phyloP scores from a whole-genome alignment of 148 eudicot genomes.

The Selenicereus undatus region DNA sequence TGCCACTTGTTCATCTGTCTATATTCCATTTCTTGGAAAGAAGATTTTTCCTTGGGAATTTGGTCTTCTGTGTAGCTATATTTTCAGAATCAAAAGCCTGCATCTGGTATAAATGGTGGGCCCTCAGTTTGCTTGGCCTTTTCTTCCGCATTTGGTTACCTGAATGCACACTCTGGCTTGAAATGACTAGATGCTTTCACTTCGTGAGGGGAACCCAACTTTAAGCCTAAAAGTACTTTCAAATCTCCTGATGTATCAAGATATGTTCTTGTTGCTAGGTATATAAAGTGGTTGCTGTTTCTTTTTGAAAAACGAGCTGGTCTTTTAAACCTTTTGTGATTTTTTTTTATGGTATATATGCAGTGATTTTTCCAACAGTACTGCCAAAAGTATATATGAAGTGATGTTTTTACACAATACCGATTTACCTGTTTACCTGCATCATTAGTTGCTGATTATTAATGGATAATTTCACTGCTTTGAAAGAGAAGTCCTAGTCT shows the following conservation, averaged over 20 bases:
- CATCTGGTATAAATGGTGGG: not conserved
- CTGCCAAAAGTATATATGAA: not conserved
- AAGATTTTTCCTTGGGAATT: not conserved
- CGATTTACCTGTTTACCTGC: not conserved
- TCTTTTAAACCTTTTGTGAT: not conserved
- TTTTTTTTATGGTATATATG: not conserved
- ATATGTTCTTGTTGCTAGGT: constrained; percentile 10
- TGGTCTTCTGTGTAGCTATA: not conserved
- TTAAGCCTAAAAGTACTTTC: constrained; percentile 10
- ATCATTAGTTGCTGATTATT: not conserved
- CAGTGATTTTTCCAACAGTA: not conserved
- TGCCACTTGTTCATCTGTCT: not conserved
- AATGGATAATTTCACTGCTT: not conserved
- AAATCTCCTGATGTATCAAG: constrained; percentile 17
- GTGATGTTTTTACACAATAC: not conserved
- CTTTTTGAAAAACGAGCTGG: constrained; percentile 14
- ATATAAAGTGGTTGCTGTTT: not conserved
- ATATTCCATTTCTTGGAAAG: not conserved
- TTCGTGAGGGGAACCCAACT: constrained; percentile 3
- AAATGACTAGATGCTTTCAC: constrained; percentile 16
- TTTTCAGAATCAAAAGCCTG: not conserved
- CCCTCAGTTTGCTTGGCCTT: not conserved
- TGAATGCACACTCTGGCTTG: not conserved
- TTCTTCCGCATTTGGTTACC: not conserved
- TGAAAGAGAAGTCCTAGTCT: not conserved